Percentiles rank a stretch among this genome's conserved stretches.
These are phyloP conservation scores for Neonectria coccinea DNA, from an alignment of 2,329 filamentous ascomycete species.

Conservation along the genomic window DNA sequence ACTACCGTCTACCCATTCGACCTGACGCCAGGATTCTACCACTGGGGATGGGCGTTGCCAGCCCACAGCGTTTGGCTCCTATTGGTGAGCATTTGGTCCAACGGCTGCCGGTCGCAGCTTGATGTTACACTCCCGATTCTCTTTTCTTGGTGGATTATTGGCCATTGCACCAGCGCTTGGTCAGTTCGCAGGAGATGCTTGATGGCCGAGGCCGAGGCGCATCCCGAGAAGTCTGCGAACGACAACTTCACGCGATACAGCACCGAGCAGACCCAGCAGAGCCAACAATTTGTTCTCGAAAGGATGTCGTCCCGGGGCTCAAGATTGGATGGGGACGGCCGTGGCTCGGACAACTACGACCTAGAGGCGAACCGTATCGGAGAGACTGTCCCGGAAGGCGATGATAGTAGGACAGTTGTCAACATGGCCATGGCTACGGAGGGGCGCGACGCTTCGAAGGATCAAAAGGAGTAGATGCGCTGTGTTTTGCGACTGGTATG, in stretches of 20 bases:
- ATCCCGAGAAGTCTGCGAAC: neutral
- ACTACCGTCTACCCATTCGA: slow-evolving; percentile 53
- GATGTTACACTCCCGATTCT: slow-evolving; percentile 54
- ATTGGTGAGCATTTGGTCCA: slow-evolving; percentile 56
- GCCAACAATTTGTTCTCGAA: neutral
- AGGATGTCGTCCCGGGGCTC: neutral
- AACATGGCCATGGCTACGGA: neutral
- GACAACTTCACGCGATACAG: neutral
- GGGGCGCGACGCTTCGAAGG: too few species aligned
- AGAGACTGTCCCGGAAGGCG: neutral
- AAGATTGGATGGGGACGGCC: neutral
- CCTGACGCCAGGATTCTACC: slow-evolving; percentile 53
- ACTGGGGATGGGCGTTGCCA: slow-evolving; percentile 52
- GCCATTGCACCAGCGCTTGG: slow-evolving; percentile 38
- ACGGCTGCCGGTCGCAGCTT: slow-evolving; percentile 53
- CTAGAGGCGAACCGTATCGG: slow-evolving; percentile 1
- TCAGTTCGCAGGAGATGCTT: slow-evolving; percentile 41
- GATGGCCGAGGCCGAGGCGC: slow-evolving; percentile 2
- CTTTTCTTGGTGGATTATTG: slow-evolving; percentile 53
- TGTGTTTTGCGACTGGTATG: too few species aligned
- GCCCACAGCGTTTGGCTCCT: slow-evolving; percentile 50
- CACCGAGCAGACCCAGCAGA: neutral
- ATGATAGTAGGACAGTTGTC: neutral
- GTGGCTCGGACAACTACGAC: neutral
- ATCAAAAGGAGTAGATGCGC: too few species aligned